Evolutionary conservation across 345 rosid genomes (phyloP).

Genomic region (Raphanus sativus): DNA sequence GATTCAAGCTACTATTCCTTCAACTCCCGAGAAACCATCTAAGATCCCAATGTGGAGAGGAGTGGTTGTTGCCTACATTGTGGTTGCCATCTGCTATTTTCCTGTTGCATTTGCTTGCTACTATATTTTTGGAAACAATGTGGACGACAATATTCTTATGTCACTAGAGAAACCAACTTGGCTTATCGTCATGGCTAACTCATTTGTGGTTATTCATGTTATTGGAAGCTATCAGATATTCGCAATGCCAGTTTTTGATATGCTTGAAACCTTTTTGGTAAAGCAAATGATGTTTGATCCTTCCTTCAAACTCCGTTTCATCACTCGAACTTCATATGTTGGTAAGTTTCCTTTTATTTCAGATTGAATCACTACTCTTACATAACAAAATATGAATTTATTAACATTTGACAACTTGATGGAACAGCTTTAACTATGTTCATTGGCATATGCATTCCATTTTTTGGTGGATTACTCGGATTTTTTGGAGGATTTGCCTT

Average conservation of each 20-base stretch:
- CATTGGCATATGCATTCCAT: slow-evolving; percentile 61
- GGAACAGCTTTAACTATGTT: slow-evolving; percentile 71
- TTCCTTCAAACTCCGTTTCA: slow-evolving; percentile 53
- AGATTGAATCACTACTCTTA: background rate
- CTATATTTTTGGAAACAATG: slow-evolving; percentile 53
- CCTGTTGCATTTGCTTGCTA: slow-evolving; percentile 76
- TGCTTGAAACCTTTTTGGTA: slow-evolving; percentile 72
- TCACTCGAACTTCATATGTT: slow-evolving; percentile 63
- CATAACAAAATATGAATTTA: background rate
- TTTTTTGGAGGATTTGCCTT: slow-evolving; percentile 91
- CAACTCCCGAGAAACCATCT: slow-evolving; percentile 79
- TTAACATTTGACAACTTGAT: slow-evolving; percentile 1
- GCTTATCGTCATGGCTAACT: slow-evolving; percentile 72
- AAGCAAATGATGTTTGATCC: slow-evolving; percentile 54
- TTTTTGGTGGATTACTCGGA: slow-evolving; percentile 76
- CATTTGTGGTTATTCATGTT: slow-evolving; percentile 78
- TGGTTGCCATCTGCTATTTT: slow-evolving; percentile 77
- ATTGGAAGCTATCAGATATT: slow-evolving; percentile 85
- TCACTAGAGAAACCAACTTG: slow-evolving; percentile 60
- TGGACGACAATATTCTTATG: slow-evolving; percentile 72
- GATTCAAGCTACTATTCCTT: slow-evolving; percentile 91
- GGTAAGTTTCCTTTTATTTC: slow-evolving; percentile 43
- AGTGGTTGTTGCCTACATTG: slow-evolving; percentile 60
- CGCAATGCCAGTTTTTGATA: slow-evolving; percentile 86
- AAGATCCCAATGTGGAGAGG: slow-evolving; percentile 88